These are phyloP conservation scores for Penicillium chermesinum DNA, from an alignment of 495 filamentous ascomycete species.

Conservation along the genomic window DNA sequence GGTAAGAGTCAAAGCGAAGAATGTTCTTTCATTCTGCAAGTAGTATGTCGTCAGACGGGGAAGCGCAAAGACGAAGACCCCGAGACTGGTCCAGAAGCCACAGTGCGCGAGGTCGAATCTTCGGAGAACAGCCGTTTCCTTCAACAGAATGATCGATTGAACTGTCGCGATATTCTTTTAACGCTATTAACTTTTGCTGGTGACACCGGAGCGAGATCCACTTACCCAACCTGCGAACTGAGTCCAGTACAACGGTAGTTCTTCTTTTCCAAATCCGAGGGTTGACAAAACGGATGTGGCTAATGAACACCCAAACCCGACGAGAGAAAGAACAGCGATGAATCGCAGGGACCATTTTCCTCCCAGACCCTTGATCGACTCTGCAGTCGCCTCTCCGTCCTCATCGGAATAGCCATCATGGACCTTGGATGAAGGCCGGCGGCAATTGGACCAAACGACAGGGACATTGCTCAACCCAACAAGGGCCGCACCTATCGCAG, in stretches of 20 bases:
- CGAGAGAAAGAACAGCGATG: not conserved
- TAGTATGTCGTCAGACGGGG: not conserved
- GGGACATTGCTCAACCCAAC: not conserved
- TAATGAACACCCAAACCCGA: not conserved
- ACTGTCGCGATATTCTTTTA: not conserved
- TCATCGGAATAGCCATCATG: not conserved
- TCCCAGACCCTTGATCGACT: not conserved
- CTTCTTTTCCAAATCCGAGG: not conserved
- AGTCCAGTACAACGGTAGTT: not conserved
- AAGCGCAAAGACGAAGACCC: not conserved
- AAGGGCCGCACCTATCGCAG: not conserved
- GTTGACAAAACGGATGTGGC: not conserved
- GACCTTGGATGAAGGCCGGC: not conserved
- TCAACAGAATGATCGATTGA: not conserved
- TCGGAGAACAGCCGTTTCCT: not conserved
- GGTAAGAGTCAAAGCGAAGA: not conserved
- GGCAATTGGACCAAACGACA: not conserved
- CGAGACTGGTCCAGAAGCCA: not conserved
- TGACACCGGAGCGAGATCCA: not conserved
- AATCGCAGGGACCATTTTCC: not conserved
- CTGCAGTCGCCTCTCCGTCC: not conserved
- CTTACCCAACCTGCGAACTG: not conserved
- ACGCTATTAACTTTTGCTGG: not conserved
- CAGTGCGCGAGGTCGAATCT: not conserved
- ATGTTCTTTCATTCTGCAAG: not conserved